phyloP scores from a whole-genome alignment of 306 rosid genomes.

The Biancaea sappan region DNA sequence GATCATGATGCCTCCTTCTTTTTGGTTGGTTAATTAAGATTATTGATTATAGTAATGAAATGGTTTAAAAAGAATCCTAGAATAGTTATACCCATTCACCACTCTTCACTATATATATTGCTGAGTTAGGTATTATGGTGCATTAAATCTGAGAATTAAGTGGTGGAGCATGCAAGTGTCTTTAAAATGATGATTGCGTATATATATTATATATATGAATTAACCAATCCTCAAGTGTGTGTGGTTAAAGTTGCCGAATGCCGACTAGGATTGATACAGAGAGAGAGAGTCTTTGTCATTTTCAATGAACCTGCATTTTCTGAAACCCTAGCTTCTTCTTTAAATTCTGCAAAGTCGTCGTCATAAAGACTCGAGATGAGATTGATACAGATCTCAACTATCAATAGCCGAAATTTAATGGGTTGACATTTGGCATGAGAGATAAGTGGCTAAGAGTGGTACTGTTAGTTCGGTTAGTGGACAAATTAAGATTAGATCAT shows the following conservation, averaged over 20 bases:
- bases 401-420: too few species aligned
- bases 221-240: neutral
- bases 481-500: neutral
- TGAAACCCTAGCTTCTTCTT: neutral
- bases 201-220: too few species aligned
- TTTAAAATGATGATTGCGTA: conserved; percentile 7
- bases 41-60: neutral
- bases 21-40: too few species aligned
- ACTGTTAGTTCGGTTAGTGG: neutral
- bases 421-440: neutral
- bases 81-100: too few species aligned
- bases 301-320: conserved; percentile 1
- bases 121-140: neutral
- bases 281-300: neutral
- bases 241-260: conserved; percentile 20
- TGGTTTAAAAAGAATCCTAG: too few species aligned
- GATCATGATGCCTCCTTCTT: too few species aligned
- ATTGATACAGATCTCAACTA: too few species aligned
- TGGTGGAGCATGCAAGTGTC: neutral
- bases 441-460: neutral
- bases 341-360: neutral
- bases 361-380: neutral
- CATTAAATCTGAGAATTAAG: neutral
- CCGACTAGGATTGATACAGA: neutral
- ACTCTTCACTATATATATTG: neutral